Evolutionary conservation across 768 basidiomycete species (phyloP), one percentile per base, ranked within the genome.

Genomic region (Lentinus tigrinus): DNA sequence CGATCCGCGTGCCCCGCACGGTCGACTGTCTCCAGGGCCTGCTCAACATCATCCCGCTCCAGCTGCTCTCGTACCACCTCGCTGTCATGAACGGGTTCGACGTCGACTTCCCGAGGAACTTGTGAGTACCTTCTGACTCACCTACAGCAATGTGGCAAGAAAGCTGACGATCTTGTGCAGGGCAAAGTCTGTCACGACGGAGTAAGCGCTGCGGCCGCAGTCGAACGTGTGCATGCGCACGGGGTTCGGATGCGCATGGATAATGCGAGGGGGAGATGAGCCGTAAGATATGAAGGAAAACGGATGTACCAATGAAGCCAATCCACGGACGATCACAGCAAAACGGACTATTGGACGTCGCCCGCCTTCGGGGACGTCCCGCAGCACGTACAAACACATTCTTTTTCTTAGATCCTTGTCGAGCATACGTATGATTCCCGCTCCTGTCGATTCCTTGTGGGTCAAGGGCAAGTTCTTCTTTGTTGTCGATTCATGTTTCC

Each of bases 41-140:
- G 65, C 76, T 99, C 74, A 99, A 98, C 78, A 90, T 99, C 74
- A 89, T 98, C 56, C 97, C 97, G 39, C 81, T 99, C 60, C 97
- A 98, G 72, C 80, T 99, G 61, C 81, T 98, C 58, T 93, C 91
- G 62, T 99, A 99, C 75, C 95, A 98, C 77, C 77, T 99, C 60
- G 96, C 96, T 3, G 87, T 98, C 67, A 89, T 83, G 79, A 94
- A 94, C 70, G 97, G 95, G 31, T 95, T 92, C 63, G 96, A 98
- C 71, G 96, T 98, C 65, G 96, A 99, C 73, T 97, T 97, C 88
- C 96, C 96, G 42, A 82, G 96, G 69, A 98, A 98, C 80, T 77
- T 98, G 88, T 92, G 69, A 67, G 91, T 82, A 7, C n/a, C 19
- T 21, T 21, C 31, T 49, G 24, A 2, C 40, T 31, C 16, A 26